These are phyloP conservation scores for Borealophlyctis nickersoniae DNA, from an alignment of 192 early-diverging fungal species.

Conservation along the genomic window DNA sequence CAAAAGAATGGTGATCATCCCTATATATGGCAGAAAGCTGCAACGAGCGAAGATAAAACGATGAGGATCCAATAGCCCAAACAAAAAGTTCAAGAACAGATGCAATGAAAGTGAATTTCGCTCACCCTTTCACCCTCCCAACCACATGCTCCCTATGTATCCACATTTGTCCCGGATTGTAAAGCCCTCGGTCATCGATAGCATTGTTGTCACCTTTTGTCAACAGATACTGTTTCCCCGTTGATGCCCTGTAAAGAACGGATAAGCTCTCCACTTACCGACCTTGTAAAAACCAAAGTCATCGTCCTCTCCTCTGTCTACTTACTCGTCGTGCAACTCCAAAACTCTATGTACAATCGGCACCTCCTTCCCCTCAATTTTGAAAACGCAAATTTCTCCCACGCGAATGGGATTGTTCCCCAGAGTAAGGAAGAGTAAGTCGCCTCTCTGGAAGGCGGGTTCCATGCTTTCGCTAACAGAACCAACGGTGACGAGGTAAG, in stretches of 20 bases:
- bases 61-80: background rate
- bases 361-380: slow-evolving; percentile 76
- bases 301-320: slow-evolving; percentile 2
- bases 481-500: background rate
- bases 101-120: background rate
- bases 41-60: background rate
- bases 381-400: slow-evolving; percentile 93
- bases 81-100: background rate
- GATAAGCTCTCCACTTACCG: slow-evolving; percentile 1
- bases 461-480: slow-evolving; percentile 84
- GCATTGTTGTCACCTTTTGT: slow-evolving; percentile 97
- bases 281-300: background rate
- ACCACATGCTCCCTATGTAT: slow-evolving; percentile 82
- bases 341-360: slow-evolving; percentile 94
- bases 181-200: slow-evolving; percentile 87
- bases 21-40: slow-evolving; percentile 81
- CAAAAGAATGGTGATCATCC: slow-evolving; percentile 91
- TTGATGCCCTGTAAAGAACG: slow-evolving; percentile 33
- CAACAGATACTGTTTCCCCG: slow-evolving; percentile 75
- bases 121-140: slow-evolving; percentile 74
- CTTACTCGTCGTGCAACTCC: slow-evolving; percentile 81
- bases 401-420: slow-evolving; percentile 71
- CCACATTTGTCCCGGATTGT: slow-evolving; percentile 79
- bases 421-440: slow-evolving; percentile 82
- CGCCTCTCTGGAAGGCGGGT: slow-evolving; percentile 90